These are phyloP conservation scores for Xylaria curta DNA, from an alignment of 495 filamentous ascomycete species.

Conservation along the genomic window DNA sequence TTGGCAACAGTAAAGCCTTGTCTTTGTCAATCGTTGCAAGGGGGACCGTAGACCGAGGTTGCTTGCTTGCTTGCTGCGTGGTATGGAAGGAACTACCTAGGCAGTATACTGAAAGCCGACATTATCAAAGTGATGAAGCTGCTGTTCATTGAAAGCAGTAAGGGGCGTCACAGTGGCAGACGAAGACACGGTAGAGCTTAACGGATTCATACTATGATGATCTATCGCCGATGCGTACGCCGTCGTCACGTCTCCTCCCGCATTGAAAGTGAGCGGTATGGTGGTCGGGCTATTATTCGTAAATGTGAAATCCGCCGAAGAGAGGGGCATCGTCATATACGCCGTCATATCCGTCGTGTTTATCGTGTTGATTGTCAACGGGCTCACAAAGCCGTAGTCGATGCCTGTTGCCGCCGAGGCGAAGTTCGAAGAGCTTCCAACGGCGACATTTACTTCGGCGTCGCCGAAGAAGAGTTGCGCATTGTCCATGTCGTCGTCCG, in stretches of 20 bases:
- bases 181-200: conserved; percentile 49
- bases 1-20: background rate
- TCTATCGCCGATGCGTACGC: conserved; percentile 30
- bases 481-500: conserved; percentile 37
- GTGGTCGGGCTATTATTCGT: conserved; percentile 34
- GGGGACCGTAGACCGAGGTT: background rate
- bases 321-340: conserved; percentile 45
- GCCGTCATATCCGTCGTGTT: conserved; percentile 27
- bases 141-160: conserved; percentile 36
- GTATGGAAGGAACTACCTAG: background rate
- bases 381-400: conserved; percentile 39
- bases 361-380: conserved; percentile 32
- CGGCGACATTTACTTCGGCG: conserved; percentile 31
- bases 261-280: conserved; percentile 34
- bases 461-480: conserved; percentile 28
- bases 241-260: conserved; percentile 33
- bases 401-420: conserved; percentile 33
- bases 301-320: conserved; percentile 48
- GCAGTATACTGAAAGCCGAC: conserved; percentile 34
- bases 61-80: too few species aligned
- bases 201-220: conserved; percentile 42
- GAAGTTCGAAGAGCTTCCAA: conserved; percentile 32
- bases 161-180: conserved; percentile 48
- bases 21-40: background rate
- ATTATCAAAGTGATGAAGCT: conserved; percentile 30